Percentiles rank a stretch among this genome's conserved stretches.
These are phyloP conservation scores for Trichophyton simii DNA, from an alignment of 2,329 filamentous ascomycete genomes.

Conservation along the genomic window DNA sequence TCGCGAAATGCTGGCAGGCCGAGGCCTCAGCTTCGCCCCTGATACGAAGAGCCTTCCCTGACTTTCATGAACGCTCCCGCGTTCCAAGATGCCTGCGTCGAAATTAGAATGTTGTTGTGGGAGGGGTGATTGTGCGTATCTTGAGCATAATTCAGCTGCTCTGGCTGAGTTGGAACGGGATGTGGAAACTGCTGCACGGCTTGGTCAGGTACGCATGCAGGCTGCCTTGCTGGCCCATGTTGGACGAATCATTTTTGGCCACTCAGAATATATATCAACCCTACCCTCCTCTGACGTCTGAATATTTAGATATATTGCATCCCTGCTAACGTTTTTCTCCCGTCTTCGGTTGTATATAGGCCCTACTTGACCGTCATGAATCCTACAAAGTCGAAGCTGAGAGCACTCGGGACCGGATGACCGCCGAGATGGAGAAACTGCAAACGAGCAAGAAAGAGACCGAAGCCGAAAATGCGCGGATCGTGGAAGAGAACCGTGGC, in stretches of 20 bases:
- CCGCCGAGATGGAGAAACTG: slow-evolving; percentile 59
- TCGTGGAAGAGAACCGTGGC: slow-evolving; percentile 68
- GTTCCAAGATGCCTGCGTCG: slow-evolving; percentile 6
- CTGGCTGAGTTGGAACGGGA: slow-evolving; percentile 76
- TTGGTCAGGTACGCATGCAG: slow-evolving; percentile 62
- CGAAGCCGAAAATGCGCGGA: slow-evolving; percentile 62
- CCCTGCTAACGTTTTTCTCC: slow-evolving; percentile 15
- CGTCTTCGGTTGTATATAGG: slow-evolving; percentile 40
- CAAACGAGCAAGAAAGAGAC: slow-evolving; percentile 61
- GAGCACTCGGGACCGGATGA: slow-evolving; percentile 63
- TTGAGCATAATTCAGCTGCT: slow-evolving; percentile 66
- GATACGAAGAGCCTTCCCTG: not conserved
- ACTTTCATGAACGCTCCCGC: not conserved
- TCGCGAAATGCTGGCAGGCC: not conserved
- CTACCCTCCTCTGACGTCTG: not conserved
- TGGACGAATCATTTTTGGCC: slow-evolving; percentile 5
- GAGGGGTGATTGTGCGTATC: slow-evolving; percentile 60
- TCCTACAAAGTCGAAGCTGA: slow-evolving; percentile 88
- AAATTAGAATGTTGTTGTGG: slow-evolving; percentile 67
- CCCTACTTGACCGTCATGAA: slow-evolving; percentile 81
- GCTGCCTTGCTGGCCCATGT: not conserved
- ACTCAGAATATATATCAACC: not conserved
- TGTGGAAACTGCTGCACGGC: slow-evolving; percentile 69
- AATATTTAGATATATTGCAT: not conserved
- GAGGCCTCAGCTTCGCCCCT: not conserved